These are phyloP conservation scores for Rhizophora apiculata DNA, from an alignment of 345 rosid species.

Conservation along the genomic window DNA sequence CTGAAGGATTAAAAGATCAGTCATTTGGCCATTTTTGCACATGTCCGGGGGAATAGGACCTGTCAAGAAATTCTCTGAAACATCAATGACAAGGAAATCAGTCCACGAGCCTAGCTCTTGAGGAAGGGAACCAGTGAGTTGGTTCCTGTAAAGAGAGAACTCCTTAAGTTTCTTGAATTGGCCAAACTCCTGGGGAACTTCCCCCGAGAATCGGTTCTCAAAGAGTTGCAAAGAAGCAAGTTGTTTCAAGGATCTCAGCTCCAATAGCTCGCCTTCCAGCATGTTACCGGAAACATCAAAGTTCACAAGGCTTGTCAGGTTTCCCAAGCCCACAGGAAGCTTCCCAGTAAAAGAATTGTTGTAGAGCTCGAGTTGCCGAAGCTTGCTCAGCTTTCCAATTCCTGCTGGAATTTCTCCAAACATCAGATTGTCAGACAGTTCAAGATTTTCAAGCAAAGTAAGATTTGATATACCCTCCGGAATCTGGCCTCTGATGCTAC, in stretches of 20 bases:
- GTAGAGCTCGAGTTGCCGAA: constrained; percentile 74
- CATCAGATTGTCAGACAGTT: constrained; percentile 59
- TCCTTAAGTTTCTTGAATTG: constrained; percentile 49
- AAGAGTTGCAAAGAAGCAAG: constrained; percentile 56
- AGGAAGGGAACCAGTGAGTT: constrained; percentile 68
- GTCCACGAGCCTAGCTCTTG: constrained; percentile 61
- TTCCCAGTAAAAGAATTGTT: constrained; percentile 55
- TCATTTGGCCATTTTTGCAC: constrained; percentile 68
- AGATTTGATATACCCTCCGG: constrained; percentile 63
- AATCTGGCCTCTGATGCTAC: constrained; percentile 66
- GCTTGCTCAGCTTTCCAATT: constrained; percentile 41
- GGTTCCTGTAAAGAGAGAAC: constrained; percentile 61
- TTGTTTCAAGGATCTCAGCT: constrained; percentile 41
- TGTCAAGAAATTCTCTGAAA: constrained; percentile 67
- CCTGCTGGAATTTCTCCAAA: constrained; percentile 59
- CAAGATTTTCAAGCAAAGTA: constrained; percentile 52
- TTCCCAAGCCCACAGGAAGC: constrained; percentile 58
- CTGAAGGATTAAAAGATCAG: constrained; percentile 53
- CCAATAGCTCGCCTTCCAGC: constrained; percentile 64
- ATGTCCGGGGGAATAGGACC: constrained; percentile 78
- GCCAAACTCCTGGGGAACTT: constrained; percentile 64
- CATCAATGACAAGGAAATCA: constrained; percentile 48
- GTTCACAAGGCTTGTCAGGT: constrained; percentile 43
- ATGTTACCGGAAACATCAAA: constrained; percentile 63
- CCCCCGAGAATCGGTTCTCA: constrained; percentile 60